A percentile compares a stretch with the other conserved stretches of the same genome.
Evolutionary conservation across 345 rosid genomes (phyloP).

Genomic region (Citrus unshiu): DNA sequence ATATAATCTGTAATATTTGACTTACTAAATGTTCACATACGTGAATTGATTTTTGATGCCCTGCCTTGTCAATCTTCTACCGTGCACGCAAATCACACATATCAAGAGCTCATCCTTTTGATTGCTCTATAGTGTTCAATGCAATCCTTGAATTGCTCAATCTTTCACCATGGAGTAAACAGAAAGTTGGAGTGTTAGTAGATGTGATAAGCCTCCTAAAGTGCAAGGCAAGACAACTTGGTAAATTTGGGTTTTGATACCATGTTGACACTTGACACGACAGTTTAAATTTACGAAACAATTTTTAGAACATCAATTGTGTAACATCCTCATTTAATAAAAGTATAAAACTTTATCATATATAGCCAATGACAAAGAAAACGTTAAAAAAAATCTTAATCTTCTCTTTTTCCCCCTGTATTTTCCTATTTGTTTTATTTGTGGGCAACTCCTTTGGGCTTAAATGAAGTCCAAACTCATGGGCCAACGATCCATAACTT

Average conservation of each 20-base stretch:
- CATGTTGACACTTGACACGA: no score
- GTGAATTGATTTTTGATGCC: not conserved
- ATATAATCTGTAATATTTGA: not conserved
- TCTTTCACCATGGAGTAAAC: not conserved
- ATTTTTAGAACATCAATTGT: no score
- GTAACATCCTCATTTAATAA: no score
- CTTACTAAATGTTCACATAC: not conserved
- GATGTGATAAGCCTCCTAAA: no score
- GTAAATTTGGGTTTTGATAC: no score
- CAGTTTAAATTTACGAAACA: no score
- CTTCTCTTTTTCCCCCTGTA: no score
- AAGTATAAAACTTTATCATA: no score
- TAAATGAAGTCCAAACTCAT: not conserved
- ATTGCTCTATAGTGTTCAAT: not conserved
- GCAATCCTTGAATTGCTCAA: slow-evolving; percentile 12
- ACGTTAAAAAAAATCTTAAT: no score
- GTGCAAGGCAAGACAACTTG: no score
- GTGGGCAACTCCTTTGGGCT: not conserved
- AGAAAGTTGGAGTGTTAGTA: not conserved
- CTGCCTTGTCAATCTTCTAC: not conserved
- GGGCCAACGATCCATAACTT: not conserved
- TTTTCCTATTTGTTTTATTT: no score
- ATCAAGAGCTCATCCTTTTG: slow-evolving; percentile 11
- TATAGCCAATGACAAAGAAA: no score
- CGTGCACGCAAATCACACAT: slow-evolving; percentile 12